Percentiles rank a stretch among this genome's conserved stretches.
These are phyloP conservation scores for Dictyophora rubrovolvata DNA, from an alignment of 768 basidiomycete genomes.

Conservation along the genomic window DNA sequence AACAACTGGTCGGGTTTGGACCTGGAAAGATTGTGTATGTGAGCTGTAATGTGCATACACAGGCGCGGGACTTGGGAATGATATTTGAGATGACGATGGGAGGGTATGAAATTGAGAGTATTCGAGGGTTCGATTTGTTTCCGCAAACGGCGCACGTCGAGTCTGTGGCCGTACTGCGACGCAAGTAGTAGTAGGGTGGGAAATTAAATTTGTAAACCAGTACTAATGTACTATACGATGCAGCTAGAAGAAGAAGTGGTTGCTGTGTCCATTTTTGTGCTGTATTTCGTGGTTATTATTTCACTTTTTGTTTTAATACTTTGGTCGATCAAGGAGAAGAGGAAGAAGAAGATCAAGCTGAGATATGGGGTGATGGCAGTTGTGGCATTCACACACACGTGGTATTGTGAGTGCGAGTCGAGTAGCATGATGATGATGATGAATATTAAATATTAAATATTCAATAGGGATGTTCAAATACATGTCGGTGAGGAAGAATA, in stretches of 20 bases:
- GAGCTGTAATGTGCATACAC: conserved; percentile 92
- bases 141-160: conserved; percentile 96
- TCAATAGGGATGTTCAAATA: conserved; percentile 42
- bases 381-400: conserved; percentile 33
- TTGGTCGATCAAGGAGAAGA: conserved; percentile 11
- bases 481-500: conserved; percentile 26
- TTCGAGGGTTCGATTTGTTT: conserved; percentile 90
- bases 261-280: conserved; percentile 22
- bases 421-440: too few species aligned
- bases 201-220: too few species aligned
- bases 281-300: conserved; percentile 27
- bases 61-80: conserved; percentile 78
- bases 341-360: conserved; percentile 12
- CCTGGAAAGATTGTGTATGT: conserved; percentile 74
- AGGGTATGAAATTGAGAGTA: conserved; percentile 68
- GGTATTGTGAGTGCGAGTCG: conserved; percentile 34
- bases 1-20: conserved; percentile 65
- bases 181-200: neutral
- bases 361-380: conserved; percentile 24
- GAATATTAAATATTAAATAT: too few species aligned
- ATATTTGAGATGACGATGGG: conserved; percentile 40
- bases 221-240: neutral
- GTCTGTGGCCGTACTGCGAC: conserved; percentile 56
- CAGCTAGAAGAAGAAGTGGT: neutral
- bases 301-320: conserved; percentile 21